Conservation (phyloP, 257 asterid genomes). For the Echium plantagineum region DNA sequence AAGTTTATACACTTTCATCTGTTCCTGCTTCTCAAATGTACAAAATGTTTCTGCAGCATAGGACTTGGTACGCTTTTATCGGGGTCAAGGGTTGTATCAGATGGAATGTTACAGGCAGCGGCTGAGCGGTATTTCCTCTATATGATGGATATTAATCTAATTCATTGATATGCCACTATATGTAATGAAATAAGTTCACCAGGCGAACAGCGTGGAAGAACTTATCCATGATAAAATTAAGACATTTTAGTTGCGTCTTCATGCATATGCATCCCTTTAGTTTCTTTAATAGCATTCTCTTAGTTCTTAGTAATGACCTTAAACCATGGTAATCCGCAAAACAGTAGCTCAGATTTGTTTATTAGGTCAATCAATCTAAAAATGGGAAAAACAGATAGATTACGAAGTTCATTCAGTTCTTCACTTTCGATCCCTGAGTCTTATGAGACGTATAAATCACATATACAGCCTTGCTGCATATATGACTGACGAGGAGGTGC, state of each 20-base stretch:
- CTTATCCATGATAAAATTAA: background rate
- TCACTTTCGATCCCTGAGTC: background rate
- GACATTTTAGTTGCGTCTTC: background rate
- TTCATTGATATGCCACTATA: background rate
- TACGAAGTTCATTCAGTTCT: background rate
- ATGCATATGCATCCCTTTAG: background rate
- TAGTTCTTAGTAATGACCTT: background rate
- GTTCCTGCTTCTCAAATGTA: conserved; percentile 11
- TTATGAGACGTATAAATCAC: conserved; percentile 9
- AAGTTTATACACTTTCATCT: conserved; percentile 4
- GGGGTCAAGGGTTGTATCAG: conserved; percentile 85
- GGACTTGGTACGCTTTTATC: conserved; percentile 97
- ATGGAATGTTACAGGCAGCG: conserved; percentile 99
- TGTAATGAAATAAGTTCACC: background rate
- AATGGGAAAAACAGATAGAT: background rate
- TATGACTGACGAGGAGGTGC: conserved; percentile 92
- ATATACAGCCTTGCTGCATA: conserved; percentile 77
- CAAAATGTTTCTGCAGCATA: conserved; percentile 37
- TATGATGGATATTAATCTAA: background rate
- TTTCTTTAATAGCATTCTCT: background rate
- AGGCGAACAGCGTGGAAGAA: background rate
- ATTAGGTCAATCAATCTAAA: background rate
- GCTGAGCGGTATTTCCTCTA: conserved; percentile 70
- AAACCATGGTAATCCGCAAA: background rate
- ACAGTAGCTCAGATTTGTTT: background rate